A percentile compares a stretch with the other conserved stretches of the same genome.
Evolutionary conservation across 352 stramenopile genomes (phyloP).

Genomic region (Pilasporangium apinafurcum): DNA sequence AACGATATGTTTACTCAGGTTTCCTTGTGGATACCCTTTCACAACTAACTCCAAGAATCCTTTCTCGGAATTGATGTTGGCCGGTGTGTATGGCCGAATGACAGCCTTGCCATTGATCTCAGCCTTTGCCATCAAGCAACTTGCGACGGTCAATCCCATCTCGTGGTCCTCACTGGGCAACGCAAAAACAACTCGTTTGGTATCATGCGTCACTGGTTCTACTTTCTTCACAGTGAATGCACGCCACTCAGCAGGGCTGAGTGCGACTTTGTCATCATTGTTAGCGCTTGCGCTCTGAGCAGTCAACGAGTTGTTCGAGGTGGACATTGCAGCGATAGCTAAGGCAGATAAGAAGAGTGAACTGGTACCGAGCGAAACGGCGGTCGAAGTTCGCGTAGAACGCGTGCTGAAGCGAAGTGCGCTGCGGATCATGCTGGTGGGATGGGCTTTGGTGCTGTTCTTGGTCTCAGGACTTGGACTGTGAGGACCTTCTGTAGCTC

Average conservation of each 20-base stretch:
- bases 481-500: too few relatives aligned
- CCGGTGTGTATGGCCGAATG: constrained; percentile 82
- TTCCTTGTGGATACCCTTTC: constrained; percentile 79
- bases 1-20: constrained; percentile 81
- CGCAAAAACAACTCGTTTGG: constrained; percentile 47
- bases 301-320: background rate
- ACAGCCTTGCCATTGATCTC: constrained; percentile 52
- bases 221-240: constrained; percentile 58
- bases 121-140: constrained; percentile 58
- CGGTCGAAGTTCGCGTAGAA: too few relatives aligned
- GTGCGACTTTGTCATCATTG: constrained; percentile 34
- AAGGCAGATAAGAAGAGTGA: constrained; percentile 6
- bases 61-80: constrained; percentile 65
- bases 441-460: too few relatives aligned
- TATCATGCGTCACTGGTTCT: constrained; percentile 57
- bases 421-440: too few relatives aligned
- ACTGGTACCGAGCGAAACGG: too few relatives aligned
- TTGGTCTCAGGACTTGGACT: too few relatives aligned
- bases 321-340: background rate
- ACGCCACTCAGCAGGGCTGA: constrained; percentile 53
- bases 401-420: too few relatives aligned
- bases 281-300: constrained; percentile 2
- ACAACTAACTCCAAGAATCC: constrained; percentile 77
- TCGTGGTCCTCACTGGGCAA: constrained; percentile 50
- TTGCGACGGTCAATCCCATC: constrained; percentile 56